phyloP scores from a whole-genome alignment of 805 yeast genomes.

The Candida suzukii region DNA sequence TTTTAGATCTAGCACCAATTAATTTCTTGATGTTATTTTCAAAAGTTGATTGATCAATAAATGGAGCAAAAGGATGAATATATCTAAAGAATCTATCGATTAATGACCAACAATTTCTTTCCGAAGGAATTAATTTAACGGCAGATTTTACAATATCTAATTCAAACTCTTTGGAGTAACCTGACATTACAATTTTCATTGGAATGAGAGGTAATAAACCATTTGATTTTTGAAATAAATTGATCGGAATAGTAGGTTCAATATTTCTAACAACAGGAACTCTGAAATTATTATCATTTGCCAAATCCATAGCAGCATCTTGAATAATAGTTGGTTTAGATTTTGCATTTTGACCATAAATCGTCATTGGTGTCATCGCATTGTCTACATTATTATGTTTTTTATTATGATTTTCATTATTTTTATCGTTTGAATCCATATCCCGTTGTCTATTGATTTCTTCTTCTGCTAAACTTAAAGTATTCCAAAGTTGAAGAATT shows the following conservation, averaged over 20 bases:
- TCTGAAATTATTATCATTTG: background rate
- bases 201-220: constrained; percentile 1
- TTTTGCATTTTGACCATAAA: background rate
- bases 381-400: background rate
- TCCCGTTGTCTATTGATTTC: background rate
- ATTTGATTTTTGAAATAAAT: background rate
- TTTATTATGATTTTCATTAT: too few relatives aligned
- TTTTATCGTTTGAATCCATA: too few relatives aligned
- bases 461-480: background rate
- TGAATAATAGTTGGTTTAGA: background rate
- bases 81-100: constrained; percentile 34
- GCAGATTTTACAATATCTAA: constrained; percentile 4
- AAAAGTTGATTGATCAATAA: constrained; percentile 32
- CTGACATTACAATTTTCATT: constrained; percentile 12
- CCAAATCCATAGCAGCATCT: background rate
- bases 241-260: background rate
- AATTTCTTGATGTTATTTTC: constrained; percentile 21
- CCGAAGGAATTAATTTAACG: constrained; percentile 27
- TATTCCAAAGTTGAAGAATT: background rate
- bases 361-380: background rate
- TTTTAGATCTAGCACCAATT: constrained; percentile 26
- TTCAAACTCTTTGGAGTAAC: constrained; percentile 24
- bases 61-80: constrained; percentile 44
- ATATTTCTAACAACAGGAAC: background rate
- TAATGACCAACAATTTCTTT: constrained; percentile 32